Conservation (phyloP, 345 rosid genomes). For the Camelina neglecta region DNA sequence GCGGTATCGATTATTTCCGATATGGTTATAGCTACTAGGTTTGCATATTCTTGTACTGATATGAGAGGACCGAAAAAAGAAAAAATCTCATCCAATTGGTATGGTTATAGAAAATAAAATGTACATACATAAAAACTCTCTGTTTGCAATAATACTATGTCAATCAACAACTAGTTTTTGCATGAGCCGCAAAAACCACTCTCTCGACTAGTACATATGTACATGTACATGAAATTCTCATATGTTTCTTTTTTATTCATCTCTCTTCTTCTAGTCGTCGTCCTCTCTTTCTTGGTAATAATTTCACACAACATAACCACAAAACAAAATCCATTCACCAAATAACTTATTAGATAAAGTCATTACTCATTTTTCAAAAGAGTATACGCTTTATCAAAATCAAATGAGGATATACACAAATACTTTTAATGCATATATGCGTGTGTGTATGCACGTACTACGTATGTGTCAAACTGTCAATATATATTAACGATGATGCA, state of each 20-base stretch:
- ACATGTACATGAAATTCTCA: background rate
- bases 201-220: background rate
- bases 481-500: slow-evolving; percentile 44
- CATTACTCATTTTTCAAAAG: background rate
- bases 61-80: background rate
- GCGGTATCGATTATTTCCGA: background rate
- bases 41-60: slow-evolving; percentile 3
- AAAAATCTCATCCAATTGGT: background rate
- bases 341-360: slow-evolving; percentile 21
- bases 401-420: background rate
- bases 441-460: background rate
- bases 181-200: background rate
- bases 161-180: background rate
- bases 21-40: background rate
- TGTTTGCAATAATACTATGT: background rate
- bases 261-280: background rate
- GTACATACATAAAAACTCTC: background rate
- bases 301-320: slow-evolving; percentile 14
- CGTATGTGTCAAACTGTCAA: background rate
- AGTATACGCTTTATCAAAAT: slow-evolving; percentile 11
- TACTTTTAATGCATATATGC: background rate
- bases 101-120: background rate
- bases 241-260: background rate
- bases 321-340: background rate
- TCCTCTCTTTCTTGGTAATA: background rate